Base-by-base conservation (phyloP, 129 eudicot genomes). In the Lonicera japonica region DNA sequence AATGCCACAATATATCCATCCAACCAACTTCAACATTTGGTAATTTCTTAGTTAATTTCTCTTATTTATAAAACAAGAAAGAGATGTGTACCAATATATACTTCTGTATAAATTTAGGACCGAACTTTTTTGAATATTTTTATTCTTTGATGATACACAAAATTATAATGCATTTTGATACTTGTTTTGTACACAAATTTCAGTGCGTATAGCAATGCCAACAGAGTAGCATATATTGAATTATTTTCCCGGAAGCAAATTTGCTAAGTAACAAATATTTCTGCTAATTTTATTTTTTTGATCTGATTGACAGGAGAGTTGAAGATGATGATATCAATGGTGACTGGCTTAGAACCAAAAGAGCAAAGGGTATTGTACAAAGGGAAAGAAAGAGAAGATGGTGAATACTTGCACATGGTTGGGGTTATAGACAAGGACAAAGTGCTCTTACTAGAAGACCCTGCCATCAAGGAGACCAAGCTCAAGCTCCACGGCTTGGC, bases 351-450 rank as follows among this genome's bases (percentile, higher is more conserved):
- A 80, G 86, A 81, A 57, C 80, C 97, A 56, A 73, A 73, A 55
- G 97, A 89, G 77, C 97, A 89, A 39, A 83, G 97, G 69, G 63
- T 86, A 29, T 66, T 89, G 75, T 89, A 69, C 77, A 89, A 72
- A 71, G 97, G 97, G 24, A 89, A 86, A 64, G 95, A 89, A 29
- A 78, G 95, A 64, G 97, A 86, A 71, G 91, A 89, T 13, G 55
- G 58, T n/a, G 97, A 89, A 47, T 70, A 89, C 56, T 66, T 89
- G 63, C 97, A 89, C 86, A 89, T 89, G 95, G 86, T 83, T 21
- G 97, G 97, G 12, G 95, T 89, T 47, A 67, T 75, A 69, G 95
- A 89, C 77, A 83, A 86, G 60, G 97, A 83, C 80, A 89, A 89
- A 40, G 79, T 89, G 23, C 69, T 89, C 46, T 62, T 89, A 75